Base-by-base conservation (phyloP, 192 early-diverging fungal species). In the Podila horticola region DNA sequence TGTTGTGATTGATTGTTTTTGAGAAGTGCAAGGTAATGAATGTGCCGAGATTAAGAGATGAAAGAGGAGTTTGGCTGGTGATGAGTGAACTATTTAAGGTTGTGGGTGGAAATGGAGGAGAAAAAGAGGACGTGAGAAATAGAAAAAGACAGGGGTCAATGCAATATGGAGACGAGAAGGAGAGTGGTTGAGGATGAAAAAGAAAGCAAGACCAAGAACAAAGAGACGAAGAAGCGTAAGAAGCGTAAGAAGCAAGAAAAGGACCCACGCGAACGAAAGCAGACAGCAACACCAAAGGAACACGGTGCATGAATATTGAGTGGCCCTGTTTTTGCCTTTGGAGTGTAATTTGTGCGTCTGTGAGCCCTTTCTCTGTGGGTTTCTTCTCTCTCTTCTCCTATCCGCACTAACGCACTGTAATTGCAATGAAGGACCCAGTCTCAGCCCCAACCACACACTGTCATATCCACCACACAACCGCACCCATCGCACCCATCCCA, bases 241-340 rank as follows among this genome's bases (percentile, higher is more conserved):
- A 52, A 55, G 24, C n/a, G n/a, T n/a, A n/a, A 55, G 52, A 26
- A 24, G 24, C 2, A 55, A 55, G 4, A 69, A 29, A 0, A 58
- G 31, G 38, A 74, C 50, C 33, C 64, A 74, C 57, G 52, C 52
- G 52, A 55, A 55, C 6, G 52, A 8, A 49, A 36, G 10, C 8
- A 34, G 6, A 41, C 38, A 41, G 15, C 41, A 17, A 38, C 11
- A 12, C 11, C 41, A 45, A 95, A 93, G 92, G 52, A 33, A 51
- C 3, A 5, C 11, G 3, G 24, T 60, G 67, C 31, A 38, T 68
- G 55, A 68, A 68, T 68, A 19, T 0, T n/a, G n/a, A n/a, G n/a
- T n/a, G n/a, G n/a, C n/a, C n/a, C n/a, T n/a, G n/a, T n/a, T n/a
- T n/a, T n/a, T 28, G 26, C 19, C 5, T 22, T 22, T 33, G 50